A percentile compares a stretch with the other conserved stretches of the same genome.
phyloP scores from a whole-genome alignment of 805 yeast genomes.

The Candida nanaspora region DNA sequence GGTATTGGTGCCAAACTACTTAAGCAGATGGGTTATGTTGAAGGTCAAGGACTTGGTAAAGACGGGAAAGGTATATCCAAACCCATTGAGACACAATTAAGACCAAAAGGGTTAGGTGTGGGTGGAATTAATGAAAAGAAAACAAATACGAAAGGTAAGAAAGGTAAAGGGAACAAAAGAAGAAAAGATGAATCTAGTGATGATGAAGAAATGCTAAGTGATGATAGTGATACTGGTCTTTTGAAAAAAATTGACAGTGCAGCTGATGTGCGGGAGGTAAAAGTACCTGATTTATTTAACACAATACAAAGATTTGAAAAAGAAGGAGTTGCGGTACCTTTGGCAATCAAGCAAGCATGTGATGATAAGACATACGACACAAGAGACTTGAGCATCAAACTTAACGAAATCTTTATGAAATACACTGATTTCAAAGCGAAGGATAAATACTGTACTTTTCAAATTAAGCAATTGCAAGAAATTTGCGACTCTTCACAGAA shows the following conservation, averaged over 20 bases:
- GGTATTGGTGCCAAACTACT: slow-evolving; percentile 83
- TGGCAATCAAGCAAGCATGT: slow-evolving; percentile 21
- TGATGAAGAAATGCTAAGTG: background rate
- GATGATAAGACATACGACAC: slow-evolving; percentile 3
- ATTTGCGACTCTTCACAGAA: slow-evolving; percentile 1
- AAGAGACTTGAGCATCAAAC: slow-evolving; percentile 10
- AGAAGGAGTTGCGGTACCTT: slow-evolving; percentile 30
- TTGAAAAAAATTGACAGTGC: slow-evolving; percentile 7
- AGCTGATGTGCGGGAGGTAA: background rate
- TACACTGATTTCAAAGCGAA: slow-evolving; percentile 7
- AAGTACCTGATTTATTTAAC: slow-evolving; percentile 25
- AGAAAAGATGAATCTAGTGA: background rate
- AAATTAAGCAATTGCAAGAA: slow-evolving; percentile 6
- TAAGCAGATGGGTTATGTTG: slow-evolving; percentile 79
- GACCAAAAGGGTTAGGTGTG: slow-evolving; percentile 68
- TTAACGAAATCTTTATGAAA: slow-evolving; percentile 9
- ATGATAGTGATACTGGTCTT: background rate
- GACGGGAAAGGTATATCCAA: slow-evolving; percentile 63
- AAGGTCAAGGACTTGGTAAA: slow-evolving; percentile 81
- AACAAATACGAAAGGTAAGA: slow-evolving; percentile 8
- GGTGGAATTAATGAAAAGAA: slow-evolving; percentile 49
- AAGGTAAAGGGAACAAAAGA: slow-evolving; percentile 7
- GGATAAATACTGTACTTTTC: slow-evolving; percentile 8
- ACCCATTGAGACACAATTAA: slow-evolving; percentile 67
- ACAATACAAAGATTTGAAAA: slow-evolving; percentile 30